Percentiles rank a stretch among this genome's conserved stretches.
phyloP scores from a whole-genome alignment of 2,329 filamentous ascomycete genomes.

The Periconia macrospinosa region DNA sequence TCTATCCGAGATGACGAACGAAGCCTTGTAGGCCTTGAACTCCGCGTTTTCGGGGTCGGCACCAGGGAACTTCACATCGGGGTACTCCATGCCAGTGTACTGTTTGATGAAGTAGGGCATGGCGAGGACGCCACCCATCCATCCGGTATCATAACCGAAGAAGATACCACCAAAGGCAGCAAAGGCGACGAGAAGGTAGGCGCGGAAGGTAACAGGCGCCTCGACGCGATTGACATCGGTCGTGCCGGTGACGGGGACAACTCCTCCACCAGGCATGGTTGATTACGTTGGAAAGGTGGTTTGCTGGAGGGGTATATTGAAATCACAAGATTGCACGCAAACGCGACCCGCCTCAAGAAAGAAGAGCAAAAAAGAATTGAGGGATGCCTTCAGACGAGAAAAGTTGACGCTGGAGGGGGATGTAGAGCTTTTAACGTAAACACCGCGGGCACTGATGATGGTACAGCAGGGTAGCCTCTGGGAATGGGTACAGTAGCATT shows the following conservation, averaged over 20 bases:
- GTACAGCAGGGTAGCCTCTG: slow-evolving; percentile 35
- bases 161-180: slow-evolving; percentile 64
- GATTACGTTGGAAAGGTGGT: slow-evolving; percentile 17
- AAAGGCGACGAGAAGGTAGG: slow-evolving; percentile 52
- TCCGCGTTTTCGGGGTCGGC: slow-evolving; percentile 61
- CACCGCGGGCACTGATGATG: slow-evolving; percentile 29
- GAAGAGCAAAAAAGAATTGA: slow-evolving; percentile 23
- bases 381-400: slow-evolving; percentile 20
- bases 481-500: slow-evolving; percentile 40
- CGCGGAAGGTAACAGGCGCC: slow-evolving; percentile 52
- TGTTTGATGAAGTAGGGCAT: slow-evolving; percentile 45
- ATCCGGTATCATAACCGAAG: slow-evolving; percentile 80
- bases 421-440: slow-evolving; percentile 35
- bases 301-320: slow-evolving; percentile 8
- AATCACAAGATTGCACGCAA: slow-evolving; percentile 15
- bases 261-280: slow-evolving; percentile 42
- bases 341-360: slow-evolving; percentile 23
- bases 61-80: slow-evolving; percentile 43
- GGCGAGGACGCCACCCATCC: slow-evolving; percentile 68
- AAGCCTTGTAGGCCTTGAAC: slow-evolving; percentile 61
- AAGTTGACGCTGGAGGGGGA: slow-evolving; percentile 14
- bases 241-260: slow-evolving; percentile 39
- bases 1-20: slow-evolving; percentile 33
- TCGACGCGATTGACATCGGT: slow-evolving; percentile 60
- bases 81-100: slow-evolving; percentile 37